Base-by-base conservation (phyloP, 768 basidiomycete genomes). In the Amanita rimosa region DNA sequence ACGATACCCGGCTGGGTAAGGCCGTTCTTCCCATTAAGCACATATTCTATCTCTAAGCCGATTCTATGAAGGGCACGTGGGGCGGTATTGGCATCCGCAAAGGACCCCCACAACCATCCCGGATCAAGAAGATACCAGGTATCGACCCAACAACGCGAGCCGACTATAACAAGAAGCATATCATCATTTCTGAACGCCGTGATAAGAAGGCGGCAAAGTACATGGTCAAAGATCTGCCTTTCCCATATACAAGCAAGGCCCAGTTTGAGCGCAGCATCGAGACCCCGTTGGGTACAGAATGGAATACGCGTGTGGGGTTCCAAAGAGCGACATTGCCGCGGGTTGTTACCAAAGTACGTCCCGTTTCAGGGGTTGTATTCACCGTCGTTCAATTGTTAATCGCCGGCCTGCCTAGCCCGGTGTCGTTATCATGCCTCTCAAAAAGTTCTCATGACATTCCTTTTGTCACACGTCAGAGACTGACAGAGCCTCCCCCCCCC, bases 1-100 rank as follows among this genome's bases (percentile, higher is more conserved):
- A 91, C 93, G 2, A 75, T 98, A 21, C 83, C 93, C 36, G 96
- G 96, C 27, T 99, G 96, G 96, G 93, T 94, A 62, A 53, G 82
- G 68, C 33, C 10, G 1, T 35, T 14, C 31, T 29, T 6, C 22
- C 41, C 22, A 21, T 8, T 24, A 16, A 11, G 17, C 31, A 21
- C 21, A 8, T 43, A 48, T 7, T 48, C n/a, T 41, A 19, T 16
- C 42, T 26, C 44, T 56, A n/a, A 49, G 42, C 16, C 27, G 48
- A 34, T 37, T 49, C 33, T 35, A 16, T 49, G 31, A 56, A 95
- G 91, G 95, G 95, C 36, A 72, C 90, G 16, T 97, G 96, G 96
- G 88, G 85, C 14, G 95, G 95, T 27, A 64, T 72, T 31, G 93
- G 93, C 24, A 68, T 75, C 11, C 77, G 72, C 52, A 77, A 76